Evolutionary conservation across 1,284 basidiomycete species (phyloP), one percentile per base, ranked within the genome.

Genomic region (Porogramme epimiltina): DNA sequence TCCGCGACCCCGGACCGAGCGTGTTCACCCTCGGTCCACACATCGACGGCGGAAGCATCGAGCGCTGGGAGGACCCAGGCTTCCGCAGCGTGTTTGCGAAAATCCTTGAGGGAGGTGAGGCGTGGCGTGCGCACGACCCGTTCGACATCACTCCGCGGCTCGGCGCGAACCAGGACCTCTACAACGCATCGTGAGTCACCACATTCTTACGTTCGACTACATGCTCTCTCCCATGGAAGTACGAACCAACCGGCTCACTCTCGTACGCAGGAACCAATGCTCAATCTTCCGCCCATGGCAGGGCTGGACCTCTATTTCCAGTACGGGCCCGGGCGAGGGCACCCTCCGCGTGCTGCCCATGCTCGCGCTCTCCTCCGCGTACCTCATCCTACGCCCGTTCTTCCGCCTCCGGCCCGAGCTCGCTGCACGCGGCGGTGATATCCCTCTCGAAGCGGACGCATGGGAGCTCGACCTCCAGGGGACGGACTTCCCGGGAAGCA

Each of bases 251-350:
- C 9, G 34, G 13, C 24, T 45, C 25, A 42, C 15, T 10, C 8
- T 40, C n/a, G 33, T 20, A 5, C 23, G 44, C 50, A 81, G 79
- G 19, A 82, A 78, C 47, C 78, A 87, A 64, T 91, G 89, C 61
- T 81, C 85, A 1, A 81, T 91, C 24, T 87, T 91, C 69, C 78
- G 89, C n/a, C 83, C 87, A 0, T 86, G 86, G 77, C 89, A 92
- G 65, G 87, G 87, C 3, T 85, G 88, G 90, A 84, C 82, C 0
- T 79, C 81, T 6, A 71, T 93, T 49, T 85, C 85, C 0, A 65
- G 63, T 25, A 88, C 87, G 0, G 80, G 80, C 0, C 79, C 84
- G 0, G 72, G 73, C 4, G 85, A 92, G 64, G 91, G 91, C 11
- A 87, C 86, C 0, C 68, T 88, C 3, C 72, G 74, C 1, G 79